A percentile compares a stretch with the other conserved stretches of the same genome.
phyloP scores from a whole-genome alignment of 768 basidiomycete species.

The Termitomyces sp. region DNA sequence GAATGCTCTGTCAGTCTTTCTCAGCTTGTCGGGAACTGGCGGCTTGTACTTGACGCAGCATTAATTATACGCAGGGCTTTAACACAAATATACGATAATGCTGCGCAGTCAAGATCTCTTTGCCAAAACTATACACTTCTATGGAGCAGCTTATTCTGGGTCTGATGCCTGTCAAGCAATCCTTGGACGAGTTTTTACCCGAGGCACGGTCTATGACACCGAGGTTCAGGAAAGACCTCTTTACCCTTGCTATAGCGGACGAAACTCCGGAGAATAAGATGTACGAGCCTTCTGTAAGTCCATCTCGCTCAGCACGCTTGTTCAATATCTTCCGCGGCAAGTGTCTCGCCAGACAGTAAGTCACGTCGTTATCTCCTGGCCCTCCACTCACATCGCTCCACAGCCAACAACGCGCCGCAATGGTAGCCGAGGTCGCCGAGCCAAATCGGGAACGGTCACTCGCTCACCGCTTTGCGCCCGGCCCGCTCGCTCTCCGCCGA shows the following conservation, averaged over 20 bases:
- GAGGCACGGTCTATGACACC: neutral
- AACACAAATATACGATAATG: no score
- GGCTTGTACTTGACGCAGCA: no score
- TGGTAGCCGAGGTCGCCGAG: slow-evolving; percentile 44
- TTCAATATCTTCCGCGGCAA: neutral
- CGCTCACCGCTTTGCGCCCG: no score
- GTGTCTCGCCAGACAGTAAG: slow-evolving; percentile 57
- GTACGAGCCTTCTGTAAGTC: slow-evolving; percentile 1
- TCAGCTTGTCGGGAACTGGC: no score
- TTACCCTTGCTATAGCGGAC: neutral
- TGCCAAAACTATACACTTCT: no score
- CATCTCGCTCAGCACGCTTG: neutral
- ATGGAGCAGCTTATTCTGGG: slow-evolving; percentile 2
- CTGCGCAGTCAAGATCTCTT: no score
- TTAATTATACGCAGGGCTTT: no score
- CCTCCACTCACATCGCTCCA: neutral
- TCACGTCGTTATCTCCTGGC: slow-evolving; percentile 12
- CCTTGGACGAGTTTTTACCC: slow-evolving; percentile 2
- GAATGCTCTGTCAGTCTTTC: no score
- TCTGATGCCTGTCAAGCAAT: slow-evolving; percentile 2
- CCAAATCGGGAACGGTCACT: slow-evolving; percentile 35
- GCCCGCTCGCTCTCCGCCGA: neutral
- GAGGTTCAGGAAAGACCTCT: neutral
- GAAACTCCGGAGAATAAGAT: neutral
- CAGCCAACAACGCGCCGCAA: slow-evolving; percentile 54